Evolutionary conservation across 441 rosid species (phyloP), one percentile per base, ranked within the genome.

Genomic region (Omphalea diandra): DNA sequence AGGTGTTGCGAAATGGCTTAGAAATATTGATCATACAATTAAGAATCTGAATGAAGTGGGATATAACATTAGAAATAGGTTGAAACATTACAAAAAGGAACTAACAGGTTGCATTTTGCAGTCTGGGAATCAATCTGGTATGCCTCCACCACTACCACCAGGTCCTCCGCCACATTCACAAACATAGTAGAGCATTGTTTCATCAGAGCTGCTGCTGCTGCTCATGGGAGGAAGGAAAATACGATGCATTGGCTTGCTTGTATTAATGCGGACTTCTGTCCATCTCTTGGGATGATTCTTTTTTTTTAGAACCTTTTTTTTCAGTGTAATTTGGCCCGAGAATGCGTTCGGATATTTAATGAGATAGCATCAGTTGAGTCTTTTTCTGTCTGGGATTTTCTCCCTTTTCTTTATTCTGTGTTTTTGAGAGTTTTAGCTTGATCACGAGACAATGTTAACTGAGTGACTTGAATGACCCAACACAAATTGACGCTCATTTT

Each of bases 121-220:
- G 90, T 77, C 87, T 24, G 88, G 92, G 18, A 81, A 67, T 75
- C 95, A 87, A 78, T 77, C 89, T 10, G 88, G 88, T 38, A 63
- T 83, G 83, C 85, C 82, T 14, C 87, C 89, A 3, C 83, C 87
- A 15, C 74, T 71, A 0, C 87, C 84, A 12, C 78, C 88, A 1
- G 91, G 91, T 36, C 94, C 94, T 31, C 86, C 90, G n/a, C 87
- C 83, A 4, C 94, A 84, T 73, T 82, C 83, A 26, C 88, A 87
- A 69, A 71, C 77, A 27, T n/a, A 72, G 44, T 76, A 67, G 72
- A 33, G 61, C 59, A 3, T 46, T 8, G 44, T 6, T 40, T 2
- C 44, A 14, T 66, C 9, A 9, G 26, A 8, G 32, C 47, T n/a
- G 24, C 26, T 7, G 14, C 73, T 26, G 59, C 61, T 29, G 17